Evolutionary conservation across 2,329 filamentous ascomycete species (phyloP).

Genomic region (Pseudogymnoascus sp.): DNA sequence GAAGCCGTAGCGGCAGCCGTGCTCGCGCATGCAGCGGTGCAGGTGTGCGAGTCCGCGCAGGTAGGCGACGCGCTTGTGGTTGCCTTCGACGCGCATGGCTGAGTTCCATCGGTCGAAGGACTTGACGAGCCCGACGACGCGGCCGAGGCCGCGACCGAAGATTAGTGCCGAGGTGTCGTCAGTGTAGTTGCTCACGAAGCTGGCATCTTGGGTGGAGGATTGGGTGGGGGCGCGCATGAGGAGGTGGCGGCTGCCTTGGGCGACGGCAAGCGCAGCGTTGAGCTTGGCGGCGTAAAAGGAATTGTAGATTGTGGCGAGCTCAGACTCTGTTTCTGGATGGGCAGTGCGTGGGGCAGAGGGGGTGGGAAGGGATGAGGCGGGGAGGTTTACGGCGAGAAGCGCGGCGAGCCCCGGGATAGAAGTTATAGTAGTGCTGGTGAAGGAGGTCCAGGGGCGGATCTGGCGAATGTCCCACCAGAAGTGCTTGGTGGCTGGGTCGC

Average conservation of each 20-base stretch:
- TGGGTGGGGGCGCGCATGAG: slow-evolving; percentile 21
- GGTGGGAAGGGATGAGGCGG: slow-evolving; percentile 50
- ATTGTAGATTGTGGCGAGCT: slow-evolving; percentile 66
- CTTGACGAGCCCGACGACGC: slow-evolving; percentile 78
- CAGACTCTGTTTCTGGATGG: slow-evolving; percentile 68
- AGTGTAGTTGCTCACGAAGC: slow-evolving; percentile 43
- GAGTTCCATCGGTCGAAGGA: slow-evolving; percentile 93
- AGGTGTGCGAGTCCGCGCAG: slow-evolving; percentile 77
- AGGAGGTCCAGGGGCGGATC: slow-evolving; percentile 72
- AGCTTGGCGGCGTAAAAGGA: slow-evolving; percentile 78
- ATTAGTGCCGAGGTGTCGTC: slow-evolving; percentile 39
- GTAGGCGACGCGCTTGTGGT: slow-evolving; percentile 81
- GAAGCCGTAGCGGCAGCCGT: slow-evolving; percentile 88
- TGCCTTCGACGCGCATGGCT: slow-evolving; percentile 78
- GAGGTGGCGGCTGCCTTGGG: slow-evolving; percentile 56
- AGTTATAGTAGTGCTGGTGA: slow-evolving; percentile 64
- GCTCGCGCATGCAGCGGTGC: slow-evolving; percentile 87
- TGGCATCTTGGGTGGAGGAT: slow-evolving; percentile 22
- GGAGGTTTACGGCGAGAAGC: slow-evolving; percentile 63
- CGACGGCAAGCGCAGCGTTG: slow-evolving; percentile 73
- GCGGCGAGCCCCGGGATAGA: slow-evolving; percentile 63
- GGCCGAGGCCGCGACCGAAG: slow-evolving; percentile 43
- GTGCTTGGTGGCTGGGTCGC: slow-evolving; percentile 63
- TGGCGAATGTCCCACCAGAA: slow-evolving; percentile 97
- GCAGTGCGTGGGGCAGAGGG: slow-evolving; percentile 39